phyloP scores from a whole-genome alignment of 1,139 yeast genomes.

The Saccharomyces hybrid region DNA sequence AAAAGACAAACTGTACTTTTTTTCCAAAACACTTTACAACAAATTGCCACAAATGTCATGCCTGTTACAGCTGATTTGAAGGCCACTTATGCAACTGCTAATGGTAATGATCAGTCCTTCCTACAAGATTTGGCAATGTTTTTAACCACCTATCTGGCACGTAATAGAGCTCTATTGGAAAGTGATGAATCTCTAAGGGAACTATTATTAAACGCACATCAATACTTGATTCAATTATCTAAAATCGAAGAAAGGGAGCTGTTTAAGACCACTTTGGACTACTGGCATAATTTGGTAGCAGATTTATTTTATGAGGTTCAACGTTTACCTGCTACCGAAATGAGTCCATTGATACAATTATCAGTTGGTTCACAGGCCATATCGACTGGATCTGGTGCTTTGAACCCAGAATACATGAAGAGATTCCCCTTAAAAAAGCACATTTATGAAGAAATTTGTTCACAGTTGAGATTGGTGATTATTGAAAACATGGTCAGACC shows the following conservation, averaged over 20 bases:
- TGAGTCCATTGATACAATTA: slow-evolving; percentile 70
- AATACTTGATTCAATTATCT: slow-evolving; percentile 76
- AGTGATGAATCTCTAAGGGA: slow-evolving; percentile 50
- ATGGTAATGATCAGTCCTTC: slow-evolving; percentile 83
- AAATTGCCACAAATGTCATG: slow-evolving; percentile 54
- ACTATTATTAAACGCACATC: slow-evolving; percentile 63
- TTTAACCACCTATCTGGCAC: slow-evolving; percentile 73
- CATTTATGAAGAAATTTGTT: slow-evolving; percentile 63
- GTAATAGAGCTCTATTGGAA: slow-evolving; percentile 73
- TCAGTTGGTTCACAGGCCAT: slow-evolving; percentile 47
- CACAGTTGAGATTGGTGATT: slow-evolving; percentile 79
- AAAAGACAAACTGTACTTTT: slow-evolving; percentile 50
- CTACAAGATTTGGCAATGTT: slow-evolving; percentile 94
- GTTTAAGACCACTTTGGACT: slow-evolving; percentile 90
- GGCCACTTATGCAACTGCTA: slow-evolving; percentile 66
- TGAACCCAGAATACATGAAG: slow-evolving; percentile 71
- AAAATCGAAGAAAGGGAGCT: slow-evolving; percentile 92
- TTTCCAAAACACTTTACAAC: slow-evolving; percentile 70
- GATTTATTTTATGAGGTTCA: slow-evolving; percentile 82
- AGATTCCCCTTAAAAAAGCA: slow-evolving; percentile 82
- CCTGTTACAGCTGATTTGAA: slow-evolving; percentile 72
- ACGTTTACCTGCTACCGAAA: slow-evolving; percentile 52
- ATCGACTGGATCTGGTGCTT: slow-evolving; percentile 66
- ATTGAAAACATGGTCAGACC: slow-evolving; percentile 98
- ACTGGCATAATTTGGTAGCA: slow-evolving; percentile 81